Evolutionary conservation across 306 rosid genomes (phyloP).

Genomic region (Ceratonia siliqua): DNA sequence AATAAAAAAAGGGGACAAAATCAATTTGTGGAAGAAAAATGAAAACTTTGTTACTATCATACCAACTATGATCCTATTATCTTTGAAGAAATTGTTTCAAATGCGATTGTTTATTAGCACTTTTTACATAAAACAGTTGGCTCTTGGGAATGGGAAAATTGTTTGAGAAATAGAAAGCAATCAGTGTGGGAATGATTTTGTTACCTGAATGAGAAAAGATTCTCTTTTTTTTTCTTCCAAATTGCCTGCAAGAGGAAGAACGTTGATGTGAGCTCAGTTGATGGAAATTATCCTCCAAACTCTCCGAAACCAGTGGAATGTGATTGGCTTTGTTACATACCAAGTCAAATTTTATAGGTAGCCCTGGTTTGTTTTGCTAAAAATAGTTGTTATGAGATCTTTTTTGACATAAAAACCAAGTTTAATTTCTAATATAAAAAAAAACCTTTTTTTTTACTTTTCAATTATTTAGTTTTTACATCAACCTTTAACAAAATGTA

Average conservation of each 20-base stretch:
- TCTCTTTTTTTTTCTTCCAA: neutral
- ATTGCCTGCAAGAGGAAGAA: slow-evolving; percentile 17
- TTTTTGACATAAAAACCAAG: too few species aligned
- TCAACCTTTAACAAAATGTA: too few species aligned
- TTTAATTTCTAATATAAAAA: too few species aligned
- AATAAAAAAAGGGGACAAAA: neutral
- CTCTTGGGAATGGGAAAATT: neutral
- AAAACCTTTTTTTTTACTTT: too few species aligned
- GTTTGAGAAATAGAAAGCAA: neutral
- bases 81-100: neutral
- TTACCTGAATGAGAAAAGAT: slow-evolving; percentile 23
- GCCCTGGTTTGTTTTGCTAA: too few species aligned
- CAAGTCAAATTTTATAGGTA: slow-evolving; percentile 34
- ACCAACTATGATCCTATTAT: neutral
- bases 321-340: slow-evolving; percentile 24
- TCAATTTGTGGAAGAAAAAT: neutral
- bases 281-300: slow-evolving; percentile 22
- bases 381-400: too few species aligned
- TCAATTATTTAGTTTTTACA: too few species aligned
- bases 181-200: neutral
- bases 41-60: neutral
- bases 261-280: slow-evolving; percentile 10
- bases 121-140: neutral
- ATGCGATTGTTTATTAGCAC: neutral
- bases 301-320: slow-evolving; percentile 14